Evolutionary conservation across 305 asterid species (phyloP), one percentile per base, ranked within the genome.

Genomic region (Ajuga reptans): DNA sequence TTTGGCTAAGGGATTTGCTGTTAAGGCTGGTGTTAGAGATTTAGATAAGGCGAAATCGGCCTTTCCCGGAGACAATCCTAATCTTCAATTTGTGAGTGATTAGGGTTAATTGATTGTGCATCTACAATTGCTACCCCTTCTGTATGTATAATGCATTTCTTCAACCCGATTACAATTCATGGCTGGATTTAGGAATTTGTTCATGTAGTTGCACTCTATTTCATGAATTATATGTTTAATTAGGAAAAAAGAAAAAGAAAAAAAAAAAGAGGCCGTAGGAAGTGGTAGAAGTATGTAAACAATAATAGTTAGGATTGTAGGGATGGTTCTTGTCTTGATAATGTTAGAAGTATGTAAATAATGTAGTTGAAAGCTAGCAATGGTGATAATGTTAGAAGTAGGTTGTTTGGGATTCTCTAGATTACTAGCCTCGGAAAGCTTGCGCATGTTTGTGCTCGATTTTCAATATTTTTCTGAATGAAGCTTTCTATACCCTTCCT

Each of bases 11-110:
- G 97, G 98, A 0, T 90, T 92, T 82, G 86, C 89, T 61, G 97
- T 92, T 36, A 88, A 85, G 77, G 97, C 98, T 53, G 98, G 94
- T 3, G 97, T 90, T 14, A 86, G 95, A 41, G 95, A 92, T 69
- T 60, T 87, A 8, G 90, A 88, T 42, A 92, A 88, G 80, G 98
- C 92, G 29, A 92, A 87, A 83, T 76, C 87, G 3, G 53, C 79
- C 60, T 86, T 92, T 58, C 75, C 94, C 12, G 82, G 73, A 45
- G 64, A 72, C 69, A 92, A 87, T 69, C 87, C 95, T 24, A 41
- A 85, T 76, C 96, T 92, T 77, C 84, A 89, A 78, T 14, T 92
- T 72, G 98, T 92, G 82, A 77, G 95, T 85, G 2, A 53, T 73
- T 21, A 43, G 53, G 54, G 11, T 39, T 56, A 71, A 1, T 16